Percentiles rank a stretch among this genome's conserved stretches.
Conservation (phyloP, 2,329 filamentous ascomycete species). For the Stylonectria norvegica region DNA sequence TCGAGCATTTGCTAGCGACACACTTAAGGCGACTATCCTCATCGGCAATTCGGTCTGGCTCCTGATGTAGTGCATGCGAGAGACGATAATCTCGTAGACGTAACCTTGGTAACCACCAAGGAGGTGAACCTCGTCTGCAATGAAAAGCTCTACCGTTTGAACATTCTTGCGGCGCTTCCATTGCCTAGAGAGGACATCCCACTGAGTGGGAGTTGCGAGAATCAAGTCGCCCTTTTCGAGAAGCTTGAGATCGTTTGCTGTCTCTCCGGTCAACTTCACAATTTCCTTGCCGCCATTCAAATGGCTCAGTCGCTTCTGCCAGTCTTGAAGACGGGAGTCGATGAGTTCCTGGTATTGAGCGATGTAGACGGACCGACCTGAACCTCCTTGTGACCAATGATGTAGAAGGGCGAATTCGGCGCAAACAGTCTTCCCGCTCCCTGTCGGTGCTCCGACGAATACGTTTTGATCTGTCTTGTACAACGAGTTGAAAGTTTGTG, state of each 20-base stretch:
- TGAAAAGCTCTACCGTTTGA: conserved; percentile 83
- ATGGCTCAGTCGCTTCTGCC: conserved; percentile 71
- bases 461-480: conserved; percentile 92
- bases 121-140: conserved; percentile 93
- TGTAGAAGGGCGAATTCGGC: conserved; percentile 89
- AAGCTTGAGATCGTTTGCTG: conserved; percentile 82
- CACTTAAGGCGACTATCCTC: conserved; percentile 84
- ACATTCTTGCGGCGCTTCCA: conserved; percentile 98
- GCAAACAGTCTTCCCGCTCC: conserved; percentile 94
- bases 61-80: conserved; percentile 93
- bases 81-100: conserved; percentile 95
- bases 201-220: conserved; percentile 87
- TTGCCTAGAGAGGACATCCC: conserved; percentile 92
- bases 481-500: conserved; percentile 91
- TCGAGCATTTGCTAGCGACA: conserved; percentile 86
- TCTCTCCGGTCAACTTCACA: conserved; percentile 91
- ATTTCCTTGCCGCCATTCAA: conserved; percentile 83
- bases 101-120: conserved; percentile 83
- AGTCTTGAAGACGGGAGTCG: conserved; percentile 76
- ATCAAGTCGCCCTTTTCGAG: conserved; percentile 85
- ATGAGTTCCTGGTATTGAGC: conserved; percentile 93
- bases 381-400: conserved; percentile 64
- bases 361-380: conserved; percentile 83
- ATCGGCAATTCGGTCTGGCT: conserved; percentile 80
- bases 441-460: conserved; percentile 86